Base-by-base conservation (phyloP, 495 filamentous ascomycete genomes). In the Aspergillus olivimuriae region DNA sequence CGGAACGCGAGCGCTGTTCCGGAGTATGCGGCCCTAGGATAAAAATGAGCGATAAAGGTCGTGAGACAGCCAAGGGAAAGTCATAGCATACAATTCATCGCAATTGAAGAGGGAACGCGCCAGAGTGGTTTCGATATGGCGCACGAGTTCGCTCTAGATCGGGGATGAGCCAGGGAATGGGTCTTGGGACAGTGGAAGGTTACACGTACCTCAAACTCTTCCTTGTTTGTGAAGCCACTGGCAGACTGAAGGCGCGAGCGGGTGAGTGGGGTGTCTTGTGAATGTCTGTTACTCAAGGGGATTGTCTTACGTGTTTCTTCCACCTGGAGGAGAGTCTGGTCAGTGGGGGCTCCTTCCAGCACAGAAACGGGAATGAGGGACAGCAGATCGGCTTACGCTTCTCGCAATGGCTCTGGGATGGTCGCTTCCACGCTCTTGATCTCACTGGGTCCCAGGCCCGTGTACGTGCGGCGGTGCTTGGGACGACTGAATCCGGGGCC, bases 81-180 rank as follows among this genome's bases (percentile, higher is more conserved):
- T 19, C 2, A n/a, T 9, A 8, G 58, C 70, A 45, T 54, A 80
- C 59, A 79, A 58, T 64, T 98, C 94, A 73, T 98, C 92, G 70
- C 94, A 97, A 68, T 98, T 98, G 77, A 87, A 98, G 60, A 98
- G 78, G 50, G 89, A 95, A 12, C 92, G 87, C 49, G 94, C 92
- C 43, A 98, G 76, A 2, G 92, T 95, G 3, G 94, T 97, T 63
- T 98, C 94, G 56, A 98, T 82, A 72, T 98, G 92, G 34, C 83
- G 84, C 39, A 98, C 87, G 34, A 92, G 74, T 56, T 94, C 89
- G 55, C 69, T 76, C 78, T 91, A 63, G 17, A 28, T 10, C 11
- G 21, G 19, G 15, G 1, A 37, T 57, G 4, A 53, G 43, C 15
- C 35, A 41, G 39, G 9, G 4, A 3, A 23, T 1, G 14, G 18